Evolutionary conservation across 2,329 filamentous ascomycete species (phyloP).

Genomic region (Furcasterigmium sp.): DNA sequence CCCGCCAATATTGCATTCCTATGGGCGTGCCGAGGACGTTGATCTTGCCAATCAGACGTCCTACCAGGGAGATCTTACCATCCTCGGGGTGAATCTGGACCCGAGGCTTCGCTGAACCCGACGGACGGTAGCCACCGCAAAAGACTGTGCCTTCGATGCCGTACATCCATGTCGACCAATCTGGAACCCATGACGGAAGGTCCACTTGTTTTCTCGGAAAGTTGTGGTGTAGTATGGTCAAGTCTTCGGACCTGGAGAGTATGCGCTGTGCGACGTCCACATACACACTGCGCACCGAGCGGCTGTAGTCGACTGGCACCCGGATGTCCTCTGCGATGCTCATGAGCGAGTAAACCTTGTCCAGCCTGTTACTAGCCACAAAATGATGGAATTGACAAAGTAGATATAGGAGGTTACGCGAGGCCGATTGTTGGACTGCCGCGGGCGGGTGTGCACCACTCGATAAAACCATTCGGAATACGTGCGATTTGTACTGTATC

Average conservation of each 20-base stretch:
- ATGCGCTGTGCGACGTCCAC: not conserved
- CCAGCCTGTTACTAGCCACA: not conserved
- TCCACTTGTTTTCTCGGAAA: constrained; percentile 13
- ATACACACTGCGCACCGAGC: not conserved
- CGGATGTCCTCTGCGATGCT: not conserved
- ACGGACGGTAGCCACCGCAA: not conserved
- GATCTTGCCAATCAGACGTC: not conserved
- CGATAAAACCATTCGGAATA: too few relatives aligned
- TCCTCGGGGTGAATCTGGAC: not conserved
- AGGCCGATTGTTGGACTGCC: too few relatives aligned
- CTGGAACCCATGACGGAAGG: constrained; percentile 27
- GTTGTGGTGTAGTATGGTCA: not conserved
- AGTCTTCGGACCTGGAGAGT: not conserved
- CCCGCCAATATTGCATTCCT: not conserved
- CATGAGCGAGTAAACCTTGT: not conserved
- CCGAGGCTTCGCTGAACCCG: not conserved
- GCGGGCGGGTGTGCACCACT: too few relatives aligned
- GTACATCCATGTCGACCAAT: constrained; percentile 17
- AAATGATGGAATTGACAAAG: not conserved
- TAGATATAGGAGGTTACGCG: not conserved
- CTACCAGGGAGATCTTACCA: not conserved
- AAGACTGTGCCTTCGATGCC: not conserved
- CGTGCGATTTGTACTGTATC: too few relatives aligned
- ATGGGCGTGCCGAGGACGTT: not conserved
- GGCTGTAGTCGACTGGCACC: not conserved